Evolutionary conservation across 257 asterid genomes (phyloP).

Genomic region (Gentiana dahurica): DNA sequence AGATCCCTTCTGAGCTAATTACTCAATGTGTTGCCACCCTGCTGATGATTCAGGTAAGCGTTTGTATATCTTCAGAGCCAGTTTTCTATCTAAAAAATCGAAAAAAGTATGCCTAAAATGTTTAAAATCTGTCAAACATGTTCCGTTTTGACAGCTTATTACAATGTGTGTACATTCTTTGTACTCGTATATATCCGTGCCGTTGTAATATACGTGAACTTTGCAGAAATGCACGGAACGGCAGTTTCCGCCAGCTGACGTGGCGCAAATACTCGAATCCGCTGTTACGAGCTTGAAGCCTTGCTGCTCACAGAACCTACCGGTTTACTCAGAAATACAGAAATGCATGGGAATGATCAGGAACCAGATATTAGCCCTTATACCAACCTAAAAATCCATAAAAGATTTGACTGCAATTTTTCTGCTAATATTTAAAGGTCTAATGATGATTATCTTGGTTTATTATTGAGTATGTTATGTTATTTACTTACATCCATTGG

Average conservation of each 20-base stretch:
- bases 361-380: conserved; percentile 88
- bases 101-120: too few species aligned
- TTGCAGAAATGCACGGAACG: conserved; percentile 92
- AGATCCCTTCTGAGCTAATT: conserved; percentile 69
- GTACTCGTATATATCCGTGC: background rate
- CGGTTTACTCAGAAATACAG: conserved; percentile 74
- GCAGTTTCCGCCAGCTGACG: conserved; percentile 85
- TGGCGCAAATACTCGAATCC: conserved; percentile 83
- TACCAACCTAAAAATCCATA: conserved; percentile 42
- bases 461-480: too few species aligned
- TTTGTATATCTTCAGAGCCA: too few species aligned
- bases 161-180: background rate
- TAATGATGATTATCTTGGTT: too few species aligned
- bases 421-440: too few species aligned
- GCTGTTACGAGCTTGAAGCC: conserved; percentile 80
- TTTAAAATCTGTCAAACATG: too few species aligned
- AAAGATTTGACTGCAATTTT: background rate
- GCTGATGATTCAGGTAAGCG: conserved; percentile 68
- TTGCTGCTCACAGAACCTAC: conserved; percentile 64
- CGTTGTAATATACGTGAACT: background rate
- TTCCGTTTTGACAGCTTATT: background rate
- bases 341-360: conserved; percentile 92
- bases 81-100: too few species aligned
- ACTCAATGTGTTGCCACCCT: conserved; percentile 69
- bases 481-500: too few species aligned